phyloP scores from a whole-genome alignment of 2,329 filamentous ascomycete species.

The Verticillium longisporum region DNA sequence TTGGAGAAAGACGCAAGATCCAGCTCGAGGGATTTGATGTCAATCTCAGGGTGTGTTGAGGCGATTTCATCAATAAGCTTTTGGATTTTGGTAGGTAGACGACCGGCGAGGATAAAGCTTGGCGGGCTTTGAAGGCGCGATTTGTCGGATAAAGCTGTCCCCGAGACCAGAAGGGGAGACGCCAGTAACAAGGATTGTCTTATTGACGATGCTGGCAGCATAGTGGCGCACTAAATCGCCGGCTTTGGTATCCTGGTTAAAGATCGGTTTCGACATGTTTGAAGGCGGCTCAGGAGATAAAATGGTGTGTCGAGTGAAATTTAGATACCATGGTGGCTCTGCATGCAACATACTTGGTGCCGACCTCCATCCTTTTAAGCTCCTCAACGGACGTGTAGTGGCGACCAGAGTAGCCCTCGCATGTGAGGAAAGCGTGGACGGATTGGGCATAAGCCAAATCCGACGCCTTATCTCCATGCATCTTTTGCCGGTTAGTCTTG shows the following conservation, averaged over 20 bases:
- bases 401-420: no score
- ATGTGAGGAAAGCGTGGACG: no score
- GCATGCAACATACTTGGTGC: no score
- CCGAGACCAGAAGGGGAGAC: slow-evolving; percentile 31
- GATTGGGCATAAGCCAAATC: no score
- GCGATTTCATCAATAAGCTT: slow-evolving; percentile 28
- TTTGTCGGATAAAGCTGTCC: slow-evolving; percentile 23
- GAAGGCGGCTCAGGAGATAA: background rate
- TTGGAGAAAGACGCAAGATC: slow-evolving; percentile 31
- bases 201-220: slow-evolving; percentile 23
- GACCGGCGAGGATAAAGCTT: slow-evolving; percentile 38
- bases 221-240: slow-evolving; percentile 20
- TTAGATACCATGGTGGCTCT: no score
- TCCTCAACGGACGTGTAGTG: no score
- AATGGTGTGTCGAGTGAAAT: no score
- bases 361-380: no score
- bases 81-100: slow-evolving; percentile 30
- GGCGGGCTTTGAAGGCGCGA: slow-evolving; percentile 31
- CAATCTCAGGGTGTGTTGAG: slow-evolving; percentile 21
- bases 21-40: slow-evolving; percentile 25
- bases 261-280: background rate
- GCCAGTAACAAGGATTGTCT: slow-evolving; percentile 34
- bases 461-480: no score
- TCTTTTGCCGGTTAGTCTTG: no score
- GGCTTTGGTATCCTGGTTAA: slow-evolving; percentile 8